Conservation (phyloP, 2,329 filamentous ascomycete species). For the Malbranchea zuffiana region DNA sequence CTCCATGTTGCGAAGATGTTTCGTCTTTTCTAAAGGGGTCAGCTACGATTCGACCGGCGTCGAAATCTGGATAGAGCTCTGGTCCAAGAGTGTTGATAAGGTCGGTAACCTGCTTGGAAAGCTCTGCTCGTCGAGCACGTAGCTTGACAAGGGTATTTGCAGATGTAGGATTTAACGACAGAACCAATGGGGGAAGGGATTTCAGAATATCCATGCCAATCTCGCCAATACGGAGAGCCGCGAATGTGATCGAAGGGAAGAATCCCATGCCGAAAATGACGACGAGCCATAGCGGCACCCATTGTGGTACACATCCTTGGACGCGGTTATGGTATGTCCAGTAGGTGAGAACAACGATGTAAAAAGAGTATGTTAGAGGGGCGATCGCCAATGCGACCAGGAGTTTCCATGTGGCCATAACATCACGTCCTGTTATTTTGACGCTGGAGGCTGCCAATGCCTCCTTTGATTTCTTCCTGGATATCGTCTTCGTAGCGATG, state of each 20-base stretch:
- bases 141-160: constrained; percentile 75
- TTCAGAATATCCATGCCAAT: constrained; percentile 99
- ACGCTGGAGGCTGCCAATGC: constrained; percentile 77
- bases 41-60: constrained; percentile 57
- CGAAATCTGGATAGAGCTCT: constrained; percentile 95
- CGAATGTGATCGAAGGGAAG: constrained; percentile 83
- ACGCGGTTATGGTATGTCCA: constrained; percentile 74
- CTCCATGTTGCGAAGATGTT: constrained; percentile 12
- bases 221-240: constrained; percentile 86
- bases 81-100: constrained; percentile 92
- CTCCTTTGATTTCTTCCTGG: constrained; percentile 67
- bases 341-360: constrained; percentile 61
- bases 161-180: constrained; percentile 74
- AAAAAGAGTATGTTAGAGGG: constrained; percentile 69
- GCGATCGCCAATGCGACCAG: constrained; percentile 77
- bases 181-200: constrained; percentile 73
- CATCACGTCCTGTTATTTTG: constrained; percentile 77
- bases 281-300: constrained; percentile 68
- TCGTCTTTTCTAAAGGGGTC: constrained; percentile 36
- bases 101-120: constrained; percentile 74
- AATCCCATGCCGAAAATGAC: constrained; percentile 64
- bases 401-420: constrained; percentile 90
- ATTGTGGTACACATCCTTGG: constrained; percentile 68
- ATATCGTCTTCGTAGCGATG: constrained; percentile 71
- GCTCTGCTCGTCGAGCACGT: constrained; percentile 56